phyloP scores from a whole-genome alignment of 495 filamentous ascomycete genomes.

The Tetracladium marchalianum region DNA sequence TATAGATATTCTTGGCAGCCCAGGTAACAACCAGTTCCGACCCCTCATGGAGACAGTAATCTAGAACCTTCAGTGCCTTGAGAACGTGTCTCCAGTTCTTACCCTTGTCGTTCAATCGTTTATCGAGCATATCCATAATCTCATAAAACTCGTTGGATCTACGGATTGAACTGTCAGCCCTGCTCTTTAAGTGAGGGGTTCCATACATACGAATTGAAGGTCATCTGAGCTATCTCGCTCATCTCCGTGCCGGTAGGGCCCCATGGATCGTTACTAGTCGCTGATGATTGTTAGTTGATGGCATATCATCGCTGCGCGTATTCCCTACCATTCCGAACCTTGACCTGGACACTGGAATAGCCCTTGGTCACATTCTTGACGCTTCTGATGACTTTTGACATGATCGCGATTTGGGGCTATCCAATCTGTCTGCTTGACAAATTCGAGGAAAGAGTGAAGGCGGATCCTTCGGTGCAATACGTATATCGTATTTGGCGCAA shows the following conservation, averaged over 20 bases:
- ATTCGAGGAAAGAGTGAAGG: no score
- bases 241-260: slow-evolving; percentile 97
- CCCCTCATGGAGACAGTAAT: slow-evolving; percentile 97
- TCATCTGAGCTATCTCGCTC: slow-evolving; percentile 96
- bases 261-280: slow-evolving; percentile 99
- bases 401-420: slow-evolving; percentile 31
- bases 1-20: slow-evolving; percentile 95
- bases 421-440: no score
- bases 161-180: slow-evolving; percentile 8
- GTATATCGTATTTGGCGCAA: background rate
- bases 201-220: slow-evolving; percentile 77
- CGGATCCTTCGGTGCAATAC: background rate
- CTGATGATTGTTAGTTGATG: slow-evolving; percentile 34
- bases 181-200: background rate
- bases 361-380: slow-evolving; percentile 99
- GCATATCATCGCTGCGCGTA: background rate
- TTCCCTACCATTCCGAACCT: slow-evolving; percentile 94
- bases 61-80: slow-evolving; percentile 94
- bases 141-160: slow-evolving; percentile 98
- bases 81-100: slow-evolving; percentile 99
- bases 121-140: slow-evolving; percentile 99
- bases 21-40: slow-evolving; percentile 95
- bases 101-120: slow-evolving; percentile 97
- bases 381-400: slow-evolving; percentile 96
- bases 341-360: slow-evolving; percentile 94